A percentile compares a stretch with the other conserved stretches of the same genome.
Conservation (phyloP, 495 filamentous ascomycete genomes). For the Penicillium herquei region DNA sequence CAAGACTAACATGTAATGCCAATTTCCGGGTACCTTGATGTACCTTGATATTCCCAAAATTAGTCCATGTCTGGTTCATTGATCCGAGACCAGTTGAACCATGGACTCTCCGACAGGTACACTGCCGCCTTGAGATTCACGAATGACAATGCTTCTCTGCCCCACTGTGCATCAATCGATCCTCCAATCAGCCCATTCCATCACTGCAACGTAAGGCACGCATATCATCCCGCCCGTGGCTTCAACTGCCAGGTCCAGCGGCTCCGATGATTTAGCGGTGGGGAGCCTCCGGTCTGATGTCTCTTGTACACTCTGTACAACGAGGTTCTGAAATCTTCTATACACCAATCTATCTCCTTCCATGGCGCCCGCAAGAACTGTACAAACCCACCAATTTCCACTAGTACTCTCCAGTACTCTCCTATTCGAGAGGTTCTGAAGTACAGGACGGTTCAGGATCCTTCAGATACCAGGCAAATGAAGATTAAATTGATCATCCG, state of each 20-base stretch:
- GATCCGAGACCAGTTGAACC: slow-evolving; percentile 9
- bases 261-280: slow-evolving; percentile 20
- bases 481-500: not conserved
- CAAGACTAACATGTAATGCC: too few relatives aligned
- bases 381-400: not conserved
- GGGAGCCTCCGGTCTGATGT: slow-evolving; percentile 14
- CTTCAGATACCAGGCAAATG: not conserved
- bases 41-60: not conserved
- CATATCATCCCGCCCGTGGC: slow-evolving; percentile 38
- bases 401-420: too few relatives aligned
- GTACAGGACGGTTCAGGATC: too few relatives aligned
- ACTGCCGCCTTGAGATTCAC: slow-evolving; percentile 7
- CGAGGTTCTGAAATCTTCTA: too few relatives aligned
- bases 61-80: not conserved
- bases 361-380: not conserved
- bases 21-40: too few relatives aligned
- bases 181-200: slow-evolving; percentile 19
- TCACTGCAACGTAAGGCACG: slow-evolving; percentile 16
- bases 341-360: not conserved
- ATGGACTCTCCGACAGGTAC: slow-evolving; percentile 13
- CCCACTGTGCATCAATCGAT: slow-evolving; percentile 16
- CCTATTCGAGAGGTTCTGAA: too few relatives aligned
- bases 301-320: too few relatives aligned
- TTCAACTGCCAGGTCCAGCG: slow-evolving; percentile 32
- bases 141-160: slow-evolving; percentile 1